phyloP scores from a whole-genome alignment of 805 yeast species.

The Myxozyma mucilagina region DNA sequence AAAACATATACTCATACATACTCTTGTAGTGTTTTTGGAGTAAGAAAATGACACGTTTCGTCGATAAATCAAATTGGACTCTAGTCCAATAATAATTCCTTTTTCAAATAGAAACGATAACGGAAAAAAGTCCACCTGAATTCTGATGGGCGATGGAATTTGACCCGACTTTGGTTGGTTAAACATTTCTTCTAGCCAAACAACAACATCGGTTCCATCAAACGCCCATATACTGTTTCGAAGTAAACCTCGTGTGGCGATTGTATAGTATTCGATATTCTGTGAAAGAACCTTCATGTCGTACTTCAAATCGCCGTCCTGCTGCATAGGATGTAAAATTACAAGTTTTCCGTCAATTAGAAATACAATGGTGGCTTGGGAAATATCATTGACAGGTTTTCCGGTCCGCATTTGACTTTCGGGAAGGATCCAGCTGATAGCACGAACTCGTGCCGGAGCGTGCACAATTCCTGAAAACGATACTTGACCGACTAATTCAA shows the following conservation, averaged over 20 bases:
- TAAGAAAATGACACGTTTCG: conserved; percentile 40
- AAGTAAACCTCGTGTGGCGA: conserved; percentile 33
- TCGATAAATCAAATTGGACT: conserved; percentile 45
- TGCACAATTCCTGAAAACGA: conserved; percentile 42
- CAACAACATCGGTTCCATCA: conserved; percentile 42
- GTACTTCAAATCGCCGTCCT: conserved; percentile 26
- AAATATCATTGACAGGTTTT: conserved; percentile 30
- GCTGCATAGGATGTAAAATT: conserved; percentile 32
- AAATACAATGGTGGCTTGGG: conserved; percentile 36
- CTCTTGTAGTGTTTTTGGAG: conserved; percentile 31
- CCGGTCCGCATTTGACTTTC: conserved; percentile 31
- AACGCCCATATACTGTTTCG: conserved; percentile 44
- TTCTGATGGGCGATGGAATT: conserved; percentile 31
- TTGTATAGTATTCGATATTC: conserved; percentile 43
- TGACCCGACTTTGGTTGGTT: conserved; percentile 4
- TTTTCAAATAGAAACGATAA: conserved; percentile 49
- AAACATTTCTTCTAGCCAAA: conserved; percentile 27
- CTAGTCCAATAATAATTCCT: conserved; percentile 54
- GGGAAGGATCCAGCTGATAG: conserved; percentile 39
- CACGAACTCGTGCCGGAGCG: conserved; percentile 44
- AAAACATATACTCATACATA: neutral
- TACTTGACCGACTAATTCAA: conserved; percentile 40
- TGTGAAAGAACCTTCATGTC: conserved; percentile 38
- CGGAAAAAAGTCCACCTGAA: conserved; percentile 52
- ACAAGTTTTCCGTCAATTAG: conserved; percentile 44